Evolutionary conservation across 1,139 yeast species (phyloP), one percentile per base, ranked within the genome.

Genomic region (Saccharomycopsis crataegensis): DNA sequence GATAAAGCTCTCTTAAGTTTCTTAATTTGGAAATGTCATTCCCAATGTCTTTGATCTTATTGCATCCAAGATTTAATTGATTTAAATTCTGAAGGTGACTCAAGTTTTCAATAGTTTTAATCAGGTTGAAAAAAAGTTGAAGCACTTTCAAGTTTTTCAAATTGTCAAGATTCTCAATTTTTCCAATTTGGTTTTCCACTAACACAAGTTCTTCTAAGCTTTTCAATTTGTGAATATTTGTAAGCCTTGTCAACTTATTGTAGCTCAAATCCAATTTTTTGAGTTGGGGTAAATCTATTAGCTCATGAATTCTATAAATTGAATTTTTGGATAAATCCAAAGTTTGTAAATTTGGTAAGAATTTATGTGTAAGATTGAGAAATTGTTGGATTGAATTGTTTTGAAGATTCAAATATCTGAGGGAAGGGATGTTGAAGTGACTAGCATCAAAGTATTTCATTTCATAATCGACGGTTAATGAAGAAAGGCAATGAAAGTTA

Each of bases 231-330:
- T 46, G 36, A 5, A 53, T 33, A 16, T 48, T 68, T 50, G 71
- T 75, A 49, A 75, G 71, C 28, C 58, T 63, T 59, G 70, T 76
- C 48, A 76, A 68, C 50, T 72, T 71, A 61, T 76, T 76, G n/a
- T 79, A 79, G 1, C 79, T 79, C 57, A 76, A 65, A 59, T 76
- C 79, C 53, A 76, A 66, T 58, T 73, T 74, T 51, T 63, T 68
- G 43, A 76, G 59, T 42, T 69, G 68, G 3, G 65, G 63, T 51
- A 75, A 66, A 41, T 50, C 50, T 7, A 64, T 62, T 49, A 75
- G 63, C 49, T 72, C 71, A 42, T 68, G 69, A 49, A 76, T 64
- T 36, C 65, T 61, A 3, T 67, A 60, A 38, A 75, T 61, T 47
- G 63, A 65, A 59, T 76, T 75, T 0, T 76, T 69, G 2, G 79